Percentiles rank a stretch among this genome's conserved stretches.
phyloP scores from a whole-genome alignment of 139 green algal genomes.

The Ulvella scutata region DNA sequence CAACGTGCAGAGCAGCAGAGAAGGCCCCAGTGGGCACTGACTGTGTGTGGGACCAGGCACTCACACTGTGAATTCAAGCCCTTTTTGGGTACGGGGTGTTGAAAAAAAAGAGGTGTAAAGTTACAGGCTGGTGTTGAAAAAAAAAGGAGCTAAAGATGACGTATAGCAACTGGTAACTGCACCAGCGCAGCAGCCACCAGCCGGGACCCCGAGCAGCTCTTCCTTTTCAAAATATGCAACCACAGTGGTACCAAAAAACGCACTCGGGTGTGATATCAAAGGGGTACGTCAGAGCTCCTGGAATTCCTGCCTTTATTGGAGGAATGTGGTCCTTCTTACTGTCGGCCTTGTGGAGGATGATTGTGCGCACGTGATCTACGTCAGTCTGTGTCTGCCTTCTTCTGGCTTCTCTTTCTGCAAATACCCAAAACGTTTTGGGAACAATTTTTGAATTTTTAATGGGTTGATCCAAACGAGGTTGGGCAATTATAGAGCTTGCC shows the following conservation, averaged over 20 bases:
- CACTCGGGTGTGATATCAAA: not conserved
- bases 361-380: not conserved
- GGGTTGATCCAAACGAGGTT: too few species aligned
- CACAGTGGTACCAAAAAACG: not conserved
- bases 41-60: too few species aligned
- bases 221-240: not conserved
- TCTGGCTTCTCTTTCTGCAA: not conserved
- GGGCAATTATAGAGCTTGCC: too few species aligned
- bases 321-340: not conserved
- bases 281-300: not conserved
- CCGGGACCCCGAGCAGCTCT: not conserved
- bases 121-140: not conserved
- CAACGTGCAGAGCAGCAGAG: too few species aligned
- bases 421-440: too few species aligned
- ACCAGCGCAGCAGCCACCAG: not conserved
- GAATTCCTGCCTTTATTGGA: not conserved
- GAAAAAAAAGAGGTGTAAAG: not conserved
- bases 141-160: too few species aligned
- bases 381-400: not conserved
- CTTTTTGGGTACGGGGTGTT: too few species aligned
- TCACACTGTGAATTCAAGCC: too few species aligned
- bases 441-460: too few species aligned
- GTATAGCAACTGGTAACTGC: too few species aligned
- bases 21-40: too few species aligned
- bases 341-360: not conserved